Conservation (phyloP, 2,329 filamentous ascomycete genomes). For the Beauveria sp. region DNA sequence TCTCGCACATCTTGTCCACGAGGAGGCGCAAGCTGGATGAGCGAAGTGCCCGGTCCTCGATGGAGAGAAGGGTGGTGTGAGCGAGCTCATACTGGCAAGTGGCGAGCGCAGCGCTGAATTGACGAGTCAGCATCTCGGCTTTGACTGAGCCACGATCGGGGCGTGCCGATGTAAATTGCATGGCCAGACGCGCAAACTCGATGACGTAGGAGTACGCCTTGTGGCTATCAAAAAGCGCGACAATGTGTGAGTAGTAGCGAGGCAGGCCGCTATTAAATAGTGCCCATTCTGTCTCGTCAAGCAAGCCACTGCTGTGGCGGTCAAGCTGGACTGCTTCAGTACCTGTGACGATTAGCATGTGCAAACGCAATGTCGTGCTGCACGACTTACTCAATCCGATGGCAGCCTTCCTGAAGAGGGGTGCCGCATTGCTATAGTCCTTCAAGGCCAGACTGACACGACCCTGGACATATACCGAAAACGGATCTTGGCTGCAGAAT, state of each 20-base stretch:
- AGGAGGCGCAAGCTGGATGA: constrained; percentile 64
- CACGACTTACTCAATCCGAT: constrained; percentile 67
- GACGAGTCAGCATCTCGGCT: constrained; percentile 68
- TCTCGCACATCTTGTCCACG: constrained; percentile 60
- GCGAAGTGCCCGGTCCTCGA: constrained; percentile 65
- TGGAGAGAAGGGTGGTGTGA: constrained; percentile 68
- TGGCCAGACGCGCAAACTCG: constrained; percentile 70
- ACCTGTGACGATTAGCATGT: constrained; percentile 31
- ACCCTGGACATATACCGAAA: constrained; percentile 75
- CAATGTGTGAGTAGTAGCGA: constrained; percentile 80
- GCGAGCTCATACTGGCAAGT: constrained; percentile 76
- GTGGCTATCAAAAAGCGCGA: constrained; percentile 70
- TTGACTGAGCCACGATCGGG: constrained; percentile 36
- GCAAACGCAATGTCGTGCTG: background rate
- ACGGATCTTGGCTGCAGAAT: constrained; percentile 51
- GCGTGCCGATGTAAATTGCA: constrained; percentile 49
- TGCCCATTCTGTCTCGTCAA: constrained; percentile 69
- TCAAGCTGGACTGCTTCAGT: constrained; percentile 38
- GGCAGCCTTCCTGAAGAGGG: constrained; percentile 74
- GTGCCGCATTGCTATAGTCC: constrained; percentile 64
- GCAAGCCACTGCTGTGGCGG: constrained; percentile 55
- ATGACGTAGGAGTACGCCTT: constrained; percentile 73
- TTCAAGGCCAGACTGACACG: constrained; percentile 67
- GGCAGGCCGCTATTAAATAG: constrained; percentile 64
- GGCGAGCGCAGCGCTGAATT: constrained; percentile 76